A percentile compares a stretch with the other conserved stretches of the same genome.
Conservation (phyloP, 768 basidiomycete species). For the Termitomyces sp. region DNA sequence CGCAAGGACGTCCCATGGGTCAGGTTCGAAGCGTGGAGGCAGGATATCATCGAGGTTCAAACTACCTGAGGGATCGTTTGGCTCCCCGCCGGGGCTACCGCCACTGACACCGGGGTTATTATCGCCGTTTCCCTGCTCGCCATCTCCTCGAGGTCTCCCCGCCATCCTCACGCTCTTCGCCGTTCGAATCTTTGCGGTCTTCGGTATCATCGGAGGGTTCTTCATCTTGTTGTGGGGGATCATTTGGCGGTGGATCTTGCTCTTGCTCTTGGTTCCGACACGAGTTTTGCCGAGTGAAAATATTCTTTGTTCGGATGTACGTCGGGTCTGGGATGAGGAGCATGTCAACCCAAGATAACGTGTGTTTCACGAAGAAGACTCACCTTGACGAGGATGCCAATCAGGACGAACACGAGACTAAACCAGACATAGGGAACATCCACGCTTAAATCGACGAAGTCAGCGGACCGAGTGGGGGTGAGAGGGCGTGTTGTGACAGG, state of each 20-base stretch:
- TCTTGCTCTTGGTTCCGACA: not conserved
- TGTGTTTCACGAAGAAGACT: not conserved
- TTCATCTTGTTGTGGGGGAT: not conserved
- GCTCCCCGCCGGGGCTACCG: not conserved
- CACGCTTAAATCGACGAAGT: not conserved
- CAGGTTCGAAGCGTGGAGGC: not conserved
- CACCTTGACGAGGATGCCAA: not conserved
- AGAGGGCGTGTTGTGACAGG: not conserved
- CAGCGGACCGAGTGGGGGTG: not conserved
- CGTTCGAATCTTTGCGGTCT: not conserved
- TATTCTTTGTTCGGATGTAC: not conserved
- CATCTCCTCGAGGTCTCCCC: not conserved
- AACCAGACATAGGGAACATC: not conserved
- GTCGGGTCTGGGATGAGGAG: not conserved
- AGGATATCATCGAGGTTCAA: not conserved
- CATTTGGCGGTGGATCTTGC: not conserved
- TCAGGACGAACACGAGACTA: not conserved
- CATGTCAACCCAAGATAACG: not conserved
- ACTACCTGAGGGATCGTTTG: slow-evolving; percentile 2
- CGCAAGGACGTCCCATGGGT: not conserved
- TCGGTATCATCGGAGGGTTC: not conserved
- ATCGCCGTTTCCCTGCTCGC: not conserved
- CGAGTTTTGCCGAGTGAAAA: not conserved
- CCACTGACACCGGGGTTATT: not conserved
- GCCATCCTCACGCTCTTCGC: not conserved